Conservation (phyloP, 805 yeast genomes). For the Ogataea neopini region DNA sequence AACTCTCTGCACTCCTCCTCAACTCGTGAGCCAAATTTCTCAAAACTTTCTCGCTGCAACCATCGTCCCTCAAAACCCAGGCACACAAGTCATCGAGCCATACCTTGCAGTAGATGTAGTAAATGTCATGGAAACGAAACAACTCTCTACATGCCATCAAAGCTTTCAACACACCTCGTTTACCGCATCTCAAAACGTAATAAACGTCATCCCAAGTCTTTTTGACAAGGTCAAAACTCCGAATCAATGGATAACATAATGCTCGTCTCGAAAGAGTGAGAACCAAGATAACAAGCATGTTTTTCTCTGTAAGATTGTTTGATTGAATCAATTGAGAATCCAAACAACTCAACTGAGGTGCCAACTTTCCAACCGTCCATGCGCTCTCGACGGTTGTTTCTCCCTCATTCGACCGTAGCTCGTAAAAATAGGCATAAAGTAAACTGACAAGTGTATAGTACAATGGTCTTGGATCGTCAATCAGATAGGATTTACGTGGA, state of each 20-base stretch:
- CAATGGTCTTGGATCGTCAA: slow-evolving; percentile 55
- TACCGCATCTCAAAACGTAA: slow-evolving; percentile 65
- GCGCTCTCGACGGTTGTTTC: slow-evolving; percentile 82
- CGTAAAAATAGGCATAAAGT: slow-evolving; percentile 74
- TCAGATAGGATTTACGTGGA: slow-evolving; percentile 61
- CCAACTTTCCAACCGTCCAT: slow-evolving; percentile 88
- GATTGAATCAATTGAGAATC: slow-evolving; percentile 56
- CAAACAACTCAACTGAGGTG: slow-evolving; percentile 74
- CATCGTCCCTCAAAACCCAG: slow-evolving; percentile 64
- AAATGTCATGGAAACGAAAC: slow-evolving; percentile 80
- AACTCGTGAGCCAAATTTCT: slow-evolving; percentile 69
- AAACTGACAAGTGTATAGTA: slow-evolving; percentile 66
- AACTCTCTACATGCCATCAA: slow-evolving; percentile 65
- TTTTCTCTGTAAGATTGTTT: slow-evolving; percentile 33
- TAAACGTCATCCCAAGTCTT: slow-evolving; percentile 79
- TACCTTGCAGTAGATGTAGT: slow-evolving; percentile 79
- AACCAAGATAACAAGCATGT: slow-evolving; percentile 52
- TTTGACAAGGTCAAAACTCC: slow-evolving; percentile 60
- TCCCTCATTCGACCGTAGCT: slow-evolving; percentile 69
- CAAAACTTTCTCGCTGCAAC: slow-evolving; percentile 57
- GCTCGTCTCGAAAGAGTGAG: slow-evolving; percentile 71
- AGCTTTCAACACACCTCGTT: slow-evolving; percentile 58
- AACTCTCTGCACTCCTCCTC: slow-evolving; percentile 39
- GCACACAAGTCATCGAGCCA: slow-evolving; percentile 74
- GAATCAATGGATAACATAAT: slow-evolving; percentile 74